phyloP scores from a whole-genome alignment of 106 monocot species.

The Dendrobium chrysotoxum region DNA sequence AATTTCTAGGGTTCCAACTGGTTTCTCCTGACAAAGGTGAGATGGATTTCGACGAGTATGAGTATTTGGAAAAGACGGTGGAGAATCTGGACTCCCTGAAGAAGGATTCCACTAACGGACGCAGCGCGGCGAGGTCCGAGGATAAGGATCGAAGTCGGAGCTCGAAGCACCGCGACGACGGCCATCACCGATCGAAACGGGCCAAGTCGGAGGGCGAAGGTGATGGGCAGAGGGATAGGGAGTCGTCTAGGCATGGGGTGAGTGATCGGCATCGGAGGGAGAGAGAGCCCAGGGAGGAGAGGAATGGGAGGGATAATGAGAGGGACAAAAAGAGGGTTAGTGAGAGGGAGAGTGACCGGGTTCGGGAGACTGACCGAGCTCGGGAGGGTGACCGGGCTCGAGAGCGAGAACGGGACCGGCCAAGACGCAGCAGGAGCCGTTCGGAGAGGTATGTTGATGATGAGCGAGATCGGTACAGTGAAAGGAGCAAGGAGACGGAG shows the following conservation, averaged over 20 bases:
- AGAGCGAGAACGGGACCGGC: not conserved
- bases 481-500: conserved; percentile 20
- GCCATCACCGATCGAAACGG: conserved; percentile 23
- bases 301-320: conserved; percentile 19
- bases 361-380: conserved; percentile 26
- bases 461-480: conserved; percentile 22
- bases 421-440: conserved; percentile 38
- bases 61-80: conserved; percentile 87
- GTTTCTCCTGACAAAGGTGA: not conserved
- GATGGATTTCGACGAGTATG: conserved; percentile 99
- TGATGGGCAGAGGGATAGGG: conserved; percentile 20
- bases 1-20: not conserved
- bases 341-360: conserved; percentile 25
- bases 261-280: conserved; percentile 22
- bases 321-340: conserved; percentile 15
- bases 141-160: conserved; percentile 39
- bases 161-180: conserved; percentile 35
- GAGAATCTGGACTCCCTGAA: conserved; percentile 34
- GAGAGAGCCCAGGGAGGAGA: conserved; percentile 22
- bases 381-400: conserved; percentile 25
- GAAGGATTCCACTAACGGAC: conserved; percentile 21
- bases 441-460: conserved; percentile 40
- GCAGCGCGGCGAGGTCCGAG: conserved; percentile 16
- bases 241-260: conserved; percentile 17
- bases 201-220: conserved; percentile 36